Base-by-base conservation (phyloP, 106 monocot species). In the Triglochin maritima region DNA sequence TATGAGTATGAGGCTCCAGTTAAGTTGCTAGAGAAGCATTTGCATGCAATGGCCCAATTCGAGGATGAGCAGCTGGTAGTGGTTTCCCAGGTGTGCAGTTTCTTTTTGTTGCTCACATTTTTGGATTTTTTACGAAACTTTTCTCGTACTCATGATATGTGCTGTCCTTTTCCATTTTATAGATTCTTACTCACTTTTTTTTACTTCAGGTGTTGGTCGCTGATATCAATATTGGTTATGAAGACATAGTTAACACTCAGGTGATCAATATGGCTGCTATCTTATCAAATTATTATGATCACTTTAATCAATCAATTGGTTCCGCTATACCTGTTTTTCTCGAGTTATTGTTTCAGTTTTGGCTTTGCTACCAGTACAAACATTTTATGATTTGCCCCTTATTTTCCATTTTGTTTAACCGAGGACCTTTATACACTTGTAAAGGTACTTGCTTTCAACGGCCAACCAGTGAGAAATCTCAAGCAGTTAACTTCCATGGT, bases 181-280 rank as follows among this genome's bases (percentile, higher is more conserved):
- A 29, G 29, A 29, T 29, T 29, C 29, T 63, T 47, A n/a, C 67
- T 77, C 12, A 16, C 13, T 48, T 55, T 57, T 54, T 67, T 16
- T 64, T 29, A 29, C 29, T 29, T 29, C 29, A 98, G 96, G 96
- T 98, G 49, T 91, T 98, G 78, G 96, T 98, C 4, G 75, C 91
- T 57, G 96, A 98, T 75, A 84, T 98, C 58, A 98, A 98, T 67
- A 98, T 98, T 63, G 96, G 96, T 62, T 98, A 98, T 70, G 96
- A 98, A 84, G 96, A 98, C 58, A 98, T 98, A 68, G 96, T 98
- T 43, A 98, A 98, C 59, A 98, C 91, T 80, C 96, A 96, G 90
- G 96, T 88, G 17, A 74, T 53, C 3, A 15, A 45, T 13, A 3
- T 29, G 29, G 29, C 29, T 29, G 29, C 29, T 29, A 29, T 29